Evolutionary conservation across 768 basidiomycete genomes (phyloP).

Genomic region (Collybiopsis luxurians): DNA sequence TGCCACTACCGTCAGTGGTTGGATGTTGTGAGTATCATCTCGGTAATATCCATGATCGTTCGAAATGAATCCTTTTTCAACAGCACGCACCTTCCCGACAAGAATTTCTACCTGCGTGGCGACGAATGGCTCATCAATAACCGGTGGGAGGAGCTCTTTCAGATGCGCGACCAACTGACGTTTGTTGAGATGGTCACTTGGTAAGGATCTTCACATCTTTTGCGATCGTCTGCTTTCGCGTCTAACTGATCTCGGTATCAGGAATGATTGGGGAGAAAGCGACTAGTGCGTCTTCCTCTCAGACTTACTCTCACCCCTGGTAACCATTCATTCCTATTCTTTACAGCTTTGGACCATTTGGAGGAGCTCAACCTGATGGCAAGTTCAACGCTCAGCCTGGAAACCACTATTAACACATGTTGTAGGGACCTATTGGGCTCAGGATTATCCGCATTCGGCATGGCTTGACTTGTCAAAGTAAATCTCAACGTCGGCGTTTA

Average conservation of each 20-base stretch:
- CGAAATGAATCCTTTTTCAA: slow-evolving; percentile 21
- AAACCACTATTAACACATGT: background rate
- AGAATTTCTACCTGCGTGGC: slow-evolving; percentile 62
- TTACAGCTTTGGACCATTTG: slow-evolving; percentile 54
- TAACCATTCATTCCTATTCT: slow-evolving; percentile 22
- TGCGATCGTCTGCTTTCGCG: background rate
- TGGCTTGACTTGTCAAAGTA: slow-evolving; percentile 58
- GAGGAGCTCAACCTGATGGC: slow-evolving; percentile 40
- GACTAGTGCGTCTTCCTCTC: slow-evolving; percentile 51
- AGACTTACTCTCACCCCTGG: slow-evolving; percentile 2
- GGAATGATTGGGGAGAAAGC: slow-evolving; percentile 79
- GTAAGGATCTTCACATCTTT: slow-evolving; percentile 38
- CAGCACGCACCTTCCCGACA: slow-evolving; percentile 54
- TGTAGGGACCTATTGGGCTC: slow-evolving; percentile 37
- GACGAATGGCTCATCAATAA: slow-evolving; percentile 67
- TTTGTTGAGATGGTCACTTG: slow-evolving; percentile 73
- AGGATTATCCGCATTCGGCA: slow-evolving; percentile 44
- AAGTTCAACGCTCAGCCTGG: background rate
- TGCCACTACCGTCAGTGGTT: slow-evolving; percentile 43
- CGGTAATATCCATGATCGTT: background rate
- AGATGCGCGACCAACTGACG: slow-evolving; percentile 47
- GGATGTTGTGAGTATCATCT: slow-evolving; percentile 38
- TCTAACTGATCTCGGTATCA: slow-evolving; percentile 29
- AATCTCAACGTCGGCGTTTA: too few relatives aligned
- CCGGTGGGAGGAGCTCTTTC: slow-evolving; percentile 71